These are phyloP conservation scores for Juglanconis sp. DNA, from an alignment of 2,329 filamentous ascomycete genomes.

Conservation along the genomic window DNA sequence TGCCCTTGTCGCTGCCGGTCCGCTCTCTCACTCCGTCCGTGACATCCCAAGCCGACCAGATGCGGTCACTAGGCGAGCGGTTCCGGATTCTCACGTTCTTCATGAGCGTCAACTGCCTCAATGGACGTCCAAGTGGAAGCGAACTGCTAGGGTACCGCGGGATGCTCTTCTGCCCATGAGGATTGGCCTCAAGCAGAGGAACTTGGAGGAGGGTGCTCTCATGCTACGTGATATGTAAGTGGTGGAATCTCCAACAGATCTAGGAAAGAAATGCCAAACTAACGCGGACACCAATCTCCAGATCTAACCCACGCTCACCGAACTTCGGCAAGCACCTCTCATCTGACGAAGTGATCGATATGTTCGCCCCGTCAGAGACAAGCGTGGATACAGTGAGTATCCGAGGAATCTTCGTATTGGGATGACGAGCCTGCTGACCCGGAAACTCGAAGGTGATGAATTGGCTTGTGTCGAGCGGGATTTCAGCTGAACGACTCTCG, in stretches of 20 bases:
- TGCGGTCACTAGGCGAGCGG: constrained; percentile 10
- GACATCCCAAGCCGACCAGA: constrained; percentile 4
- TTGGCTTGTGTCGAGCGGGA: constrained; percentile 31
- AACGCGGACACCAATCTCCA: constrained; percentile 10
- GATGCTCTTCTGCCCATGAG: constrained; percentile 29
- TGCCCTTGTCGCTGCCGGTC: neutral
- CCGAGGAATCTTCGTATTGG: constrained; percentile 14
- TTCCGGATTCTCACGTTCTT: constrained; percentile 23
- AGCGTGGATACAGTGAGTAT: constrained; percentile 32
- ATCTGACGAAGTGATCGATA: constrained; percentile 32
- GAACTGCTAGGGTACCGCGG: constrained; percentile 23
- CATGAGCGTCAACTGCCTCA: constrained; percentile 28
- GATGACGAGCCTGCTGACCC: constrained; percentile 20
- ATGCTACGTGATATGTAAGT: constrained; percentile 31
- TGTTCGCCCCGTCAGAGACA: constrained; percentile 34
- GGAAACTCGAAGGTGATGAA: constrained; percentile 25
- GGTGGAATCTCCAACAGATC: neutral
- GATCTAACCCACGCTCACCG: constrained; percentile 31
- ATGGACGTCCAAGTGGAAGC: constrained; percentile 25
- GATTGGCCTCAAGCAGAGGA: constrained; percentile 31
- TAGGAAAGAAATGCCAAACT: neutral
- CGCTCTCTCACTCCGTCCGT: constrained; percentile 2
- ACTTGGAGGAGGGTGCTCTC: constrained; percentile 28
- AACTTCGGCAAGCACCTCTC: constrained; percentile 40
- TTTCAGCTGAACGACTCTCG: constrained; percentile 20